Evolutionary conservation across 106 monocot genomes (phyloP).

Genomic region (Gastrodia elata): DNA sequence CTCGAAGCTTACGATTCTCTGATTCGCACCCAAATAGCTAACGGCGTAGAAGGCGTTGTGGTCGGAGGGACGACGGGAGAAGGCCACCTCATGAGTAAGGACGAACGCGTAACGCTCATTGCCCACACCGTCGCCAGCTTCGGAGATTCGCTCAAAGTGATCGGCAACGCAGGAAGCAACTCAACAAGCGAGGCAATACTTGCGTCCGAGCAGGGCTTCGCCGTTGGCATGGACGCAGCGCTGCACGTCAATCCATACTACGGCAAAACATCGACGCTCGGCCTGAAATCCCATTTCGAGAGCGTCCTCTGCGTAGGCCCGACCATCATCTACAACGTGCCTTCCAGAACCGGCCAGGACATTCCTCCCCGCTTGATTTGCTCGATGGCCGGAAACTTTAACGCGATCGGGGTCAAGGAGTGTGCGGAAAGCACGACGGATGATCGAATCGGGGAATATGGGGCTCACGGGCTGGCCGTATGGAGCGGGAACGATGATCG

Average conservation of each 20-base stretch:
- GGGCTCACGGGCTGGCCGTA: conserved; percentile 31
- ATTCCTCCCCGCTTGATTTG: conserved; percentile 65
- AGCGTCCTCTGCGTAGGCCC: conserved; percentile 69
- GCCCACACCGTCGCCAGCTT: conserved; percentile 82
- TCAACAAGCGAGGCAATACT: conserved; percentile 78
- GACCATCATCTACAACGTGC: conserved; percentile 78
- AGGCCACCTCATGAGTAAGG: conserved; percentile 94
- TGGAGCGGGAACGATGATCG: conserved; percentile 81
- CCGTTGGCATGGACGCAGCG: conserved; percentile 85
- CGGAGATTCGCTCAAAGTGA: conserved; percentile 68
- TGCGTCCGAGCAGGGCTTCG: conserved; percentile 84
- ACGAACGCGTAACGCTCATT: conserved; percentile 91
- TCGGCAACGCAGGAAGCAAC: conserved; percentile 94
- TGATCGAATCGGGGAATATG: conserved; percentile 41
- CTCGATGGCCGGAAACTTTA: conserved; percentile 22
- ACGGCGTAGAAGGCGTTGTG: conserved; percentile 76
- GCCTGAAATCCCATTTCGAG: conserved; percentile 61
- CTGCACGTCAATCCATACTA: conserved; percentile 86
- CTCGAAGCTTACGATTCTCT: conserved; percentile 74
- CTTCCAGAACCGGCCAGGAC: conserved; percentile 71
- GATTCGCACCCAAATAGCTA: conserved; percentile 60
- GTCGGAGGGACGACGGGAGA: conserved; percentile 91
- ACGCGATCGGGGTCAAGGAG: conserved; percentile 74
- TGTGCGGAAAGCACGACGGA: conserved; percentile 68
- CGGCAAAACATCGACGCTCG: conserved; percentile 72